These are phyloP conservation scores for Lichtheimia ramosa DNA, from an alignment of 371 early-diverging fungal genomes.

Conservation along the genomic window DNA sequence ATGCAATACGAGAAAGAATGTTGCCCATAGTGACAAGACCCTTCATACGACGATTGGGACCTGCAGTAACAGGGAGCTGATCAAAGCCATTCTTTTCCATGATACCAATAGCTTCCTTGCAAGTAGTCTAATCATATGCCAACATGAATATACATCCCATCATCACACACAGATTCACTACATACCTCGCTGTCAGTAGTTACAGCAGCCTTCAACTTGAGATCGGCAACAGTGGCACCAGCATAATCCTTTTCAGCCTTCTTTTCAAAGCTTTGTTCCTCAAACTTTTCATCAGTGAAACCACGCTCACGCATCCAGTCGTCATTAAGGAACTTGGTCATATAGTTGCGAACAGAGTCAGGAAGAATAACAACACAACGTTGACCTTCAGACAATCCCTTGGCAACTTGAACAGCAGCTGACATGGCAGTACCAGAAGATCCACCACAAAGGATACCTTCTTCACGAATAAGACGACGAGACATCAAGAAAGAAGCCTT, in stretches of 20 bases:
- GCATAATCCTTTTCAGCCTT: slow-evolving; percentile 79
- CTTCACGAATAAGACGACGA: slow-evolving; percentile 93
- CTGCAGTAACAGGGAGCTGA: slow-evolving; percentile 89
- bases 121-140: slow-evolving; percentile 52
- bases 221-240: slow-evolving; percentile 81
- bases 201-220: slow-evolving; percentile 80
- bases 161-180: background rate
- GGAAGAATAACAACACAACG: slow-evolving; percentile 92
- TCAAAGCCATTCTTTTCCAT: slow-evolving; percentile 92
- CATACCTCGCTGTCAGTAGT: slow-evolving; percentile 61
- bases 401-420: slow-evolving; percentile 78
- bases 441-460: slow-evolving; percentile 93
- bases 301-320: slow-evolving; percentile 90
- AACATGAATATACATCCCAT: slow-evolving; percentile 6
- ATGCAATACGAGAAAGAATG: slow-evolving; percentile 79
- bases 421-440: slow-evolving; percentile 92
- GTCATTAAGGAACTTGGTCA: slow-evolving; percentile 95
- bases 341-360: slow-evolving; percentile 97
- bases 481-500: slow-evolving; percentile 94
- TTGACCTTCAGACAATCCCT: slow-evolving; percentile 82
- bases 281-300: slow-evolving; percentile 64
- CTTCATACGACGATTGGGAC: slow-evolving; percentile 59
- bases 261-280: slow-evolving; percentile 44
- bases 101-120: slow-evolving; percentile 79
- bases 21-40: slow-evolving; percentile 90